Conservation (phyloP, 345 rosid genomes). For the Salix exigua region DNA sequence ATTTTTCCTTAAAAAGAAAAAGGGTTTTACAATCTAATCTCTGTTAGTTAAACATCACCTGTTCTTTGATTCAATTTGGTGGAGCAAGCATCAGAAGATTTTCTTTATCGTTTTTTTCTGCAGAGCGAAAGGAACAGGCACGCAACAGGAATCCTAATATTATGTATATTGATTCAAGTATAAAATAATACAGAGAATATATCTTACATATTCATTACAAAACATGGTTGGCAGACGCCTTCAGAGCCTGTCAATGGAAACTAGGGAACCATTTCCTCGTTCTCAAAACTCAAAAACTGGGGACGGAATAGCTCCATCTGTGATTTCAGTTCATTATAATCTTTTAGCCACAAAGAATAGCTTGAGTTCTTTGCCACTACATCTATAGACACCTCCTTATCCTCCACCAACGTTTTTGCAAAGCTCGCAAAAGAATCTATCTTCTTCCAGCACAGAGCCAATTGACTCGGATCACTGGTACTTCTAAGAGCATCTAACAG, state of each 20-base stretch:
- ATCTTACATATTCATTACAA: background rate
- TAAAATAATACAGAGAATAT: background rate
- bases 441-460: constrained; percentile 25
- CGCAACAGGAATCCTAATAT: background rate
- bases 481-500: constrained; percentile 36
- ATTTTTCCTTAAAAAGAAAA: background rate
- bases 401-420: constrained; percentile 36
- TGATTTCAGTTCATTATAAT: constrained; percentile 32
- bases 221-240: background rate
- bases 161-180: background rate
- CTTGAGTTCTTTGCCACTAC: constrained; percentile 64
- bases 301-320: constrained; percentile 5
- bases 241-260: background rate
- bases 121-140: background rate
- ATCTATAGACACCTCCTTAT: constrained; percentile 65
- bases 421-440: constrained; percentile 36
- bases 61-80: background rate
- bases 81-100: background rate
- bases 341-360: constrained; percentile 52
- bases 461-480: constrained; percentile 30
- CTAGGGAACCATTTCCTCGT: constrained; percentile 29
- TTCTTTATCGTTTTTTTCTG: background rate
- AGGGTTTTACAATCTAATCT: background rate
- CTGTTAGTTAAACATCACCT: background rate
- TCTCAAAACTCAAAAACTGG: constrained; percentile 15